Base-by-base conservation (phyloP, 2,329 filamentous ascomycete genomes). In the Mycosphaerella arachidis region DNA sequence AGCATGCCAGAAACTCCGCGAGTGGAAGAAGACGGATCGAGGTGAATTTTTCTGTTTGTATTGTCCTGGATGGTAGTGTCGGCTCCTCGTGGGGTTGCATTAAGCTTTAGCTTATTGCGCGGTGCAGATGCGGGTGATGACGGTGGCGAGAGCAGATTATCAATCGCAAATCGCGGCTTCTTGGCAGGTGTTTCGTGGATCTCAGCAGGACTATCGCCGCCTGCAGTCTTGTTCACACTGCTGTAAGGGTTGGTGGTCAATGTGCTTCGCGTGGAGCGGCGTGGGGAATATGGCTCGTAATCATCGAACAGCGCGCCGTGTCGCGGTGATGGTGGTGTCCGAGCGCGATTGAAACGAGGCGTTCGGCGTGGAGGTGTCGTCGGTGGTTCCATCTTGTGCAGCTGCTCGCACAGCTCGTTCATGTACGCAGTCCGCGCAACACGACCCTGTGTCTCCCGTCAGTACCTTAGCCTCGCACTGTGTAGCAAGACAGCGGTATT, bases 251-350 rank as follows among this genome's bases (percentile, higher is more conserved):
- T 69, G 67, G 60, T 58, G 59, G 79, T 75, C 61, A 69, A 65
- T 13, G 70, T 66, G 50, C 53, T 63, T 30, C 70, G 59, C 37
- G 59, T 70, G 5, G 67, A 71, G 16, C 70, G 66, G 37, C 70
- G 69, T 33, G 87, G 86, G 61, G 86, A 85, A 71, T 86, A 92
- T 48, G 89, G 89, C 70, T 90, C 83, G 80, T 87, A 92, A 63
- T 80, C 76, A 74, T 92, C 89, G 66, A 81, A 79, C 68, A 81
- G 85, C 40, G 75, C 59, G 52, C 88, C 89, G 70, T 86, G 82
- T 60, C 82, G 83, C 52, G 89, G 89, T 57, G 89, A 86, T 45
- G 84, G 83, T 62, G 89, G 89, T 53, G 87, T 90, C 71, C 51
- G 29, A 20, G 60, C 53, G 54, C 58, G 59, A 48, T 40, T 58